These are phyloP conservation scores for Triglochin maritima DNA, from an alignment of 106 monocot genomes.

Conservation along the genomic window DNA sequence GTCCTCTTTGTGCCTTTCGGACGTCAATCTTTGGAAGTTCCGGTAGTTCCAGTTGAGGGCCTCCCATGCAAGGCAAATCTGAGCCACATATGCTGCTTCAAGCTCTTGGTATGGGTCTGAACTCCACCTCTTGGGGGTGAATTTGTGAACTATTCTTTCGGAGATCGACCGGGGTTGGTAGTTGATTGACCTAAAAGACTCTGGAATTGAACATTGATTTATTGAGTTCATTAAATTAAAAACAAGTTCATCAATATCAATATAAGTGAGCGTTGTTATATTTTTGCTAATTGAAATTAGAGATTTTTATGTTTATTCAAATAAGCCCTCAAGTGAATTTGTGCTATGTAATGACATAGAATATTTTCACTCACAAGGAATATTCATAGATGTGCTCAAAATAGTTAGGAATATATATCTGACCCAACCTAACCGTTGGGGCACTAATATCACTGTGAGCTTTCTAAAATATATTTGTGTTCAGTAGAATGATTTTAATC, in stretches of 20 bases:
- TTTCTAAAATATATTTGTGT: no score
- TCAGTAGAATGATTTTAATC: no score
- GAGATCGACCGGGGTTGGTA: conserved; percentile 67
- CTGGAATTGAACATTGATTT: conserved; percentile 20
- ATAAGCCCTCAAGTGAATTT: no score
- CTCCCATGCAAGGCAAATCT: conserved; percentile 92
- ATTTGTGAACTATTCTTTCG: conserved; percentile 56
- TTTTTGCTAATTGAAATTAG: background rate
- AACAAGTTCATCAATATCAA: background rate
- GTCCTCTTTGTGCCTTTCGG: background rate
- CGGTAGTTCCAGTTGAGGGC: conserved; percentile 83
- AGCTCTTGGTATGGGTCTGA: conserved; percentile 57
- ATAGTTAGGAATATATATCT: no score
- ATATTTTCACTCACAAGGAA: background rate
- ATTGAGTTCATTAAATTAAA: background rate
- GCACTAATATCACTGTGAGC: no score
- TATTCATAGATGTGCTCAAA: background rate
- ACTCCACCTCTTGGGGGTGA: conserved; percentile 23
- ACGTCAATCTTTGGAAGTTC: conserved; percentile 26
- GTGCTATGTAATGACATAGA: no score
- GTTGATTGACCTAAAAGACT: conserved; percentile 52
- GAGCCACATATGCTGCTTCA: conserved; percentile 80
- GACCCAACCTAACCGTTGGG: no score
- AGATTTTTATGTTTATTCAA: background rate
- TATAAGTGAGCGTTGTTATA: background rate